phyloP scores from a whole-genome alignment of 176 grass and related monocot species.

The Bolboschoenus planiculmis region DNA sequence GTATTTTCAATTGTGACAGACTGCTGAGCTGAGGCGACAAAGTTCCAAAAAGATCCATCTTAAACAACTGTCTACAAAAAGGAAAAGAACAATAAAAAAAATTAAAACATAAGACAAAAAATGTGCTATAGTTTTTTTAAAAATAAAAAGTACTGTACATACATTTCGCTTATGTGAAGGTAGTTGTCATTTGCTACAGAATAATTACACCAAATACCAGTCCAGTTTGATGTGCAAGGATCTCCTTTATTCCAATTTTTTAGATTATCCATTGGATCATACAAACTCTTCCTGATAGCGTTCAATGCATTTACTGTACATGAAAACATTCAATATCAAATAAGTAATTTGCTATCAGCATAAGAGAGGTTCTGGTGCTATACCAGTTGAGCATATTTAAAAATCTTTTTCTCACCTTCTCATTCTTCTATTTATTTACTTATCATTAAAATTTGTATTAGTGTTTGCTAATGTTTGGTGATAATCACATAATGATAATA shows the following conservation, averaged over 20 bases:
- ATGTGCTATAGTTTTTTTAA: not conserved
- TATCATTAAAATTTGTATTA: not conserved
- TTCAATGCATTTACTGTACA: slow-evolving; percentile 54
- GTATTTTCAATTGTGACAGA: slow-evolving; percentile 48
- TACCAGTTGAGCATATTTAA: not conserved
- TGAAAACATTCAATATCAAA: slow-evolving; percentile 1
- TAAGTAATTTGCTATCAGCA: not conserved
- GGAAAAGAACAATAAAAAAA: slow-evolving; percentile 8
- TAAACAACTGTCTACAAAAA: slow-evolving; percentile 62
- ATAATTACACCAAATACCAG: slow-evolving; percentile 48
- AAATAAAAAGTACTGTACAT: slow-evolving; percentile 20
- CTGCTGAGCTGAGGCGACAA: slow-evolving; percentile 65
- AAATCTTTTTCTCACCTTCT: not conserved
- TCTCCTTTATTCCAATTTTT: slow-evolving; percentile 65
- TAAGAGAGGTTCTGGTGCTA: not conserved
- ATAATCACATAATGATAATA: not conserved
- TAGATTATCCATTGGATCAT: slow-evolving; percentile 68
- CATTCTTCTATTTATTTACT: not conserved
- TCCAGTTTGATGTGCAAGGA: slow-evolving; percentile 81
- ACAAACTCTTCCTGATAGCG: slow-evolving; percentile 41
- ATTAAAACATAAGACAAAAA: not conserved
- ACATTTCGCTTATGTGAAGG: slow-evolving; percentile 75
- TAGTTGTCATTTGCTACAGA: slow-evolving; percentile 26
- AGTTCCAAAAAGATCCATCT: slow-evolving; percentile 78
- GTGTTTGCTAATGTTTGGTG: not conserved